phyloP scores from a whole-genome alignment of 2,329 filamentous ascomycete genomes.

The Neoscytalidium dimidiatum region DNA sequence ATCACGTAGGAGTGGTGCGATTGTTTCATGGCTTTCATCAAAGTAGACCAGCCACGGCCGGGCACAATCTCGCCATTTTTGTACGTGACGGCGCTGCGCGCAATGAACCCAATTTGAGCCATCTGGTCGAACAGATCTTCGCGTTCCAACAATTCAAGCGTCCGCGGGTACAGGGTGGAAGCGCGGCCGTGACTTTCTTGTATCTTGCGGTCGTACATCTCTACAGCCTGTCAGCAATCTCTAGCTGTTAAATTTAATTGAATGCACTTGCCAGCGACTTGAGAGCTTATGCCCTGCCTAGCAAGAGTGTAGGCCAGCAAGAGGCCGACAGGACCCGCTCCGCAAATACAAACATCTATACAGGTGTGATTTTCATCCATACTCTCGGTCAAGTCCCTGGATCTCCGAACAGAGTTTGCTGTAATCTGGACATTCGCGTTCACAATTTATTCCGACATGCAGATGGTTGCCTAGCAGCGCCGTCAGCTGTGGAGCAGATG shows the following conservation, averaged over 20 bases:
- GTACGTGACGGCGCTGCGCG: background rate
- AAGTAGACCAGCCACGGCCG: background rate
- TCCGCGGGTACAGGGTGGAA: background rate
- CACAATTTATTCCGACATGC: background rate
- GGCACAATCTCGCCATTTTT: background rate
- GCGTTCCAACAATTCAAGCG: background rate
- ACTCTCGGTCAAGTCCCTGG: background rate
- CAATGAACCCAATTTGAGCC: background rate
- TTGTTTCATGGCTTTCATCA: background rate
- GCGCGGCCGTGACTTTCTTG: background rate
- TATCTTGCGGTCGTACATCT: background rate
- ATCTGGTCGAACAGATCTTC: conserved; percentile 1
- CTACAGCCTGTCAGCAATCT: background rate
- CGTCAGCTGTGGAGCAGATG: no score
- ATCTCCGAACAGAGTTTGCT: no score
- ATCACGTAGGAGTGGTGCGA: background rate
- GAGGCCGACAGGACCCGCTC: background rate
- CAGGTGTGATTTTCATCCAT: background rate
- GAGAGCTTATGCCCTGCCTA: background rate
- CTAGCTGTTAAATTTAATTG: no score
- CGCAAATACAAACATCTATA: background rate
- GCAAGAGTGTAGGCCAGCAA: background rate
- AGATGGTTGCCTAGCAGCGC: no score
- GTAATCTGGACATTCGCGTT: background rate
- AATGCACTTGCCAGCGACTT: background rate